Evolutionary conservation across 768 basidiomycete species (phyloP), one percentile per base, ranked within the genome.

Genomic region (Phaeotremella skinneri): DNA sequence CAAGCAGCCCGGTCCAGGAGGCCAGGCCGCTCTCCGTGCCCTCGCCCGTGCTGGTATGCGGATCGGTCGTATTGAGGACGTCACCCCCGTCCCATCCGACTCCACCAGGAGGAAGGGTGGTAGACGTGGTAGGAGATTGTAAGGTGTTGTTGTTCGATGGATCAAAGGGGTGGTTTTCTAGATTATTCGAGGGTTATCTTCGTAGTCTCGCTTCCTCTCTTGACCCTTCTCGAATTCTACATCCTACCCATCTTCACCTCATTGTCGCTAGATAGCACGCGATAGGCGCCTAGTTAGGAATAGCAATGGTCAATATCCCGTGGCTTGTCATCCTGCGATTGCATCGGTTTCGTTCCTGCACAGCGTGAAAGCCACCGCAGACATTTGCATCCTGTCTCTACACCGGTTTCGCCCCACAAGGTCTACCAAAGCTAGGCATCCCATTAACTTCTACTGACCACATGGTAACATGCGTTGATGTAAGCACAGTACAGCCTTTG

Each of bases 21-120:
- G 91, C 47, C 96, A 99, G 83, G 89, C 89, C 70, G 94, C 96
- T 42, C 88, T 98, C 74, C 90, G 94, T 80, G 96, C 93, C 52
- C 87, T 98, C 58, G 96, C 96, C 72, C 92, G 94, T 81, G 87
- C 94, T 58, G 94, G 96, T 54, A 96, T 99, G 91, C 83, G 88
- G 67, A 97, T 99, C 68, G 96, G 96, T 58, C 84, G 96, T 66
- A 98, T 99, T 71, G 94, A 97, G 76, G 94, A 99, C 73, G 93
- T 97, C 51, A 98, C 94, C 39, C 94, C 94, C 64, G 85, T 94
- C 60, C 96, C 96, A 52, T 93, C 93, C 48, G 96, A 99, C 79
- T 92, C 87, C 59, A 99, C 96, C 69, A 84, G 96, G 75, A 85
- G 93, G 80, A 99, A 99, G 92, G 93, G 92, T 86, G 92, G 92